A percentile compares a stretch with the other conserved stretches of the same genome.
These are phyloP conservation scores for Globisporangium takayamanum DNA, from an alignment of 352 stramenopile species.

Conservation along the genomic window DNA sequence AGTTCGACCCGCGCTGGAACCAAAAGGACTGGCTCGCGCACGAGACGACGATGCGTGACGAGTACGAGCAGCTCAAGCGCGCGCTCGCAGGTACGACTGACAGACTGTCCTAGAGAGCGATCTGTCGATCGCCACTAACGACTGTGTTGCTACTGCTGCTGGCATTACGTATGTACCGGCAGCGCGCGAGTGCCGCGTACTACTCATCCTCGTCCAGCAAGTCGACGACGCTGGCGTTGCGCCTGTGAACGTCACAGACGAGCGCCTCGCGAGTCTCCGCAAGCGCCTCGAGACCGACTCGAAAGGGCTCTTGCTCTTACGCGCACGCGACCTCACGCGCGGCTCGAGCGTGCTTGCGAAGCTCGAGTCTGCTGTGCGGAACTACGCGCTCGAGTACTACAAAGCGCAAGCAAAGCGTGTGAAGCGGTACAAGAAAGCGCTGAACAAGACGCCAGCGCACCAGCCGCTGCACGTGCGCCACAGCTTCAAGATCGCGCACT, in stretches of 20 bases:
- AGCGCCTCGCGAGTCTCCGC: slow-evolving; percentile 61
- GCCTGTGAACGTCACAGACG: slow-evolving; percentile 63
- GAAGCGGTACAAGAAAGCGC: slow-evolving; percentile 82
- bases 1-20: slow-evolving; percentile 76
- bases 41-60: slow-evolving; percentile 61
- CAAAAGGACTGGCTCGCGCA: slow-evolving; percentile 61
- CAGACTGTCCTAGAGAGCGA: background rate
- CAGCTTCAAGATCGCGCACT: slow-evolving; percentile 87
- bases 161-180: background rate
- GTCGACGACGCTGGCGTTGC: slow-evolving; percentile 59
- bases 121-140: background rate
- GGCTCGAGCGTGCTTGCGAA: slow-evolving; percentile 58
- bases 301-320: slow-evolving; percentile 66
- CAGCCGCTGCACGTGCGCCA: slow-evolving; percentile 60
- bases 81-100: slow-evolving; percentile 27
- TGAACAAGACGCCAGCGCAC: slow-evolving; percentile 48
- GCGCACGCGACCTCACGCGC: slow-evolving; percentile 53
- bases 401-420: slow-evolving; percentile 83
- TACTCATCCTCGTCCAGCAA: slow-evolving; percentile 78
- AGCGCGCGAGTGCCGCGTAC: slow-evolving; percentile 67
- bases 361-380: slow-evolving; percentile 64
- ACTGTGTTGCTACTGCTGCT: background rate
- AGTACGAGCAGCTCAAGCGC: slow-evolving; percentile 68
- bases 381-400: slow-evolving; percentile 84
- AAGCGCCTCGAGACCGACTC: slow-evolving; percentile 67